A percentile compares a stretch with the other conserved stretches of the same genome.
These are phyloP conservation scores for Podospora comata DNA, from an alignment of 495 filamentous ascomycete species.

Conservation along the genomic window DNA sequence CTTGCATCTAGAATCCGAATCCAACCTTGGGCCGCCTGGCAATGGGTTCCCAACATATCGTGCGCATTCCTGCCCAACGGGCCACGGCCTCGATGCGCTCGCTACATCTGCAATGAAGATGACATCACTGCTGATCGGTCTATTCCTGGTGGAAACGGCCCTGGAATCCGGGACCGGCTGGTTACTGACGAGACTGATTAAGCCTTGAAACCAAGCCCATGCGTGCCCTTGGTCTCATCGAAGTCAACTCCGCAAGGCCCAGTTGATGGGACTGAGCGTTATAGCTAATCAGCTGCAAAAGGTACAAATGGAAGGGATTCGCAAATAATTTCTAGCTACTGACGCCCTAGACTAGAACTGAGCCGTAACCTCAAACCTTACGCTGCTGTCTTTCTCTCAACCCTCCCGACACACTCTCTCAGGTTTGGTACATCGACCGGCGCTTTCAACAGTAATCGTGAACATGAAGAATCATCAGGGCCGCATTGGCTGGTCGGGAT, in stretches of 20 bases:
- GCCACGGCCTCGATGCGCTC: not conserved
- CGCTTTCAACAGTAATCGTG: not conserved
- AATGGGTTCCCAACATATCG: not conserved
- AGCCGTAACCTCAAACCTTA: not conserved
- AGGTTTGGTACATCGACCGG: not conserved
- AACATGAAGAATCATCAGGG: not conserved
- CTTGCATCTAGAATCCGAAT: slow-evolving; percentile 3
- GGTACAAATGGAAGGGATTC: too few relatives aligned
- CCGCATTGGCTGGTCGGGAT: not conserved
- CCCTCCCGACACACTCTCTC: not conserved
- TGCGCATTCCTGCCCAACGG: not conserved
- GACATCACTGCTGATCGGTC: not conserved
- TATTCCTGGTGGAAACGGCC: not conserved
- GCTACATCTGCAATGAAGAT: not conserved
- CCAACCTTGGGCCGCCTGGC: not conserved
- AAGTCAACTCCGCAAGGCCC: too few relatives aligned
- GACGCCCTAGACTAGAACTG: too few relatives aligned
- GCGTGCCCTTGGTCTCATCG: too few relatives aligned
- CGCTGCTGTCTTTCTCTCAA: not conserved
- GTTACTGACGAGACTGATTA: not conserved
- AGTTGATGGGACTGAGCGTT: too few relatives aligned
- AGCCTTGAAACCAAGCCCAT: not conserved
- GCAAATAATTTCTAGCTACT: too few relatives aligned
- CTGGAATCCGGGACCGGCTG: not conserved
- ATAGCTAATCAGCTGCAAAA: too few relatives aligned